A percentile compares a stretch with the other conserved stretches of the same genome.
phyloP scores from a whole-genome alignment of 768 basidiomycete genomes.

The Agaricus subrufescens region DNA sequence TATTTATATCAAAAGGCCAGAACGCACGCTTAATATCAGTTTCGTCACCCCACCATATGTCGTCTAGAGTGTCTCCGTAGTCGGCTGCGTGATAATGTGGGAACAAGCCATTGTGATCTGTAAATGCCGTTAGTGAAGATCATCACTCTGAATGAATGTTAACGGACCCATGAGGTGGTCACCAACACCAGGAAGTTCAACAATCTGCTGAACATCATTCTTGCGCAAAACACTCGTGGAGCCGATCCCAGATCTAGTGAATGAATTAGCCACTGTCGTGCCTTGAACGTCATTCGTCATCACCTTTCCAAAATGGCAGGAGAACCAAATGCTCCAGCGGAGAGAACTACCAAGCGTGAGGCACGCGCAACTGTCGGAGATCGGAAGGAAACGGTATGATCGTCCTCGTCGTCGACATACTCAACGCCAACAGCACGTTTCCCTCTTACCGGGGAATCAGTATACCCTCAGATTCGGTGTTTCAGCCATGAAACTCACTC shows the following conservation, averaged over 20 bases:
- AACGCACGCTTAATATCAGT: conserved; percentile 37
- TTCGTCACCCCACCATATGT: conserved; percentile 33
- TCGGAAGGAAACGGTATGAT: conserved; percentile 18
- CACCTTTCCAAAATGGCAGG: conserved; percentile 50
- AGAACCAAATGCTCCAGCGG: conserved; percentile 52
- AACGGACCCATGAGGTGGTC: conserved; percentile 56
- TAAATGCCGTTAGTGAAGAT: background rate
- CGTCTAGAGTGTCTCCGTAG: conserved; percentile 45
- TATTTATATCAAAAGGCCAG: background rate
- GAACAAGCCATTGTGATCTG: conserved; percentile 38
- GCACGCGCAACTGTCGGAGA: conserved; percentile 26
- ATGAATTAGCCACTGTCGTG: background rate
- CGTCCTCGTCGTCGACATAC: conserved; percentile 34
- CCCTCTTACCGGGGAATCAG: conserved; percentile 21
- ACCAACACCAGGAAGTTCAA: conserved; percentile 75
- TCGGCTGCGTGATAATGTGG: conserved; percentile 38
- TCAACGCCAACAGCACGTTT: conserved; percentile 47
- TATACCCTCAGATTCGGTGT: background rate
- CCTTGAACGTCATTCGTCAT: no score
- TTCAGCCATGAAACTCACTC: conserved; percentile 29
- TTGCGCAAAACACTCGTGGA: conserved; percentile 38
- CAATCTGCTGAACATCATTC: conserved; percentile 41
- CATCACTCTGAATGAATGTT: background rate
- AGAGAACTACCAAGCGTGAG: conserved; percentile 43
- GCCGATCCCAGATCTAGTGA: conserved; percentile 48